Conservation (phyloP, 2,329 filamentous ascomycete species). For the Taxawa tesnikishii region DNA sequence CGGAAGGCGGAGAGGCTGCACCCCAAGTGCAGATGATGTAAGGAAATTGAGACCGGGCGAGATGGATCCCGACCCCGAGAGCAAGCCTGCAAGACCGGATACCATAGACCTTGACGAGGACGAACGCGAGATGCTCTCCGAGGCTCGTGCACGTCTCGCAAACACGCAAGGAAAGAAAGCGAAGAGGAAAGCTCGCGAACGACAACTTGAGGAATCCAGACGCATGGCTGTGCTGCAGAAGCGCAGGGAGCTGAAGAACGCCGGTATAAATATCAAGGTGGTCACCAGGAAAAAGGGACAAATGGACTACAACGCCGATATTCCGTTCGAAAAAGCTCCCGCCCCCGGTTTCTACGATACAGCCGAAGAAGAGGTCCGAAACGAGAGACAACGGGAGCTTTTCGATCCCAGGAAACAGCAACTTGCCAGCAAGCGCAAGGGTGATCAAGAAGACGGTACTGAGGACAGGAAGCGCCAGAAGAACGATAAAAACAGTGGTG, state of each 20-base stretch:
- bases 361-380: conserved; percentile 62
- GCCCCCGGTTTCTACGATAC: conserved; percentile 90
- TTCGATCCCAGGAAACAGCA: conserved; percentile 93
- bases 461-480: conserved; percentile 73
- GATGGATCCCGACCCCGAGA: conserved; percentile 93
- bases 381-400: conserved; percentile 70
- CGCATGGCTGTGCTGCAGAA: conserved; percentile 86
- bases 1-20: conserved; percentile 72
- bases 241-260: conserved; percentile 88
- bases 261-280: conserved; percentile 96
- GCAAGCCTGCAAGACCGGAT: conserved; percentile 87
- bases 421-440: conserved; percentile 83
- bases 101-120: conserved; percentile 98
- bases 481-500: conserved; percentile 71
- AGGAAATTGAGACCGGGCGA: conserved; percentile 73
- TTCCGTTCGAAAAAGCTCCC: conserved; percentile 90
- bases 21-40: conserved; percentile 91
- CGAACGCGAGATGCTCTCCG: conserved; percentile 98
- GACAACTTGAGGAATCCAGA: conserved; percentile 88
- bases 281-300: conserved; percentile 83
- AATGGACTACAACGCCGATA: conserved; percentile 99
- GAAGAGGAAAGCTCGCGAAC: conserved; percentile 90
- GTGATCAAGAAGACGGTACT: conserved; percentile 72
- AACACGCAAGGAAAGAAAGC: conserved; percentile 99
- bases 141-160: conserved; percentile 87